phyloP scores from a whole-genome alignment of 2,329 filamentous ascomycete species.

The Fusarium fujikuroi region DNA sequence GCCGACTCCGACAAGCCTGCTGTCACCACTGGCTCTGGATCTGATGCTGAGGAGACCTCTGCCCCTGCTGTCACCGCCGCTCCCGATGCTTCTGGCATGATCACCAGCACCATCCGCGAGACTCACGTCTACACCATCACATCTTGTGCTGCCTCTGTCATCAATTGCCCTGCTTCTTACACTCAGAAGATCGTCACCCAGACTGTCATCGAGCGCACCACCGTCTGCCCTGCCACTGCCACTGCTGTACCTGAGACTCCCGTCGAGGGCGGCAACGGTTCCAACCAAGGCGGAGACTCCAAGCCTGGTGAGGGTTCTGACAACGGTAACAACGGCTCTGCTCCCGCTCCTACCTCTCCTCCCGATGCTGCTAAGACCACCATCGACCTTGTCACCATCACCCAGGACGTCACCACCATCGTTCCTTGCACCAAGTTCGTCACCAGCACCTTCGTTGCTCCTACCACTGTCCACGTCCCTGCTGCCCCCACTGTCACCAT shows the following conservation, averaged over 20 bases:
- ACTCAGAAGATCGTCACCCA: slow-evolving; percentile 47
- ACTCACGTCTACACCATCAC: slow-evolving; percentile 49
- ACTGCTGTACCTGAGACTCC: slow-evolving; percentile 14
- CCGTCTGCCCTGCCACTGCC: slow-evolving; percentile 39
- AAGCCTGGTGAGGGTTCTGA: not conserved
- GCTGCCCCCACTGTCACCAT: slow-evolving; percentile 32
- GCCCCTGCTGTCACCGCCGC: slow-evolving; percentile 14
- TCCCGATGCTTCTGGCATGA: slow-evolving; percentile 26
- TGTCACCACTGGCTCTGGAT: slow-evolving; percentile 2
- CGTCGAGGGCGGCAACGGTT: not conserved
- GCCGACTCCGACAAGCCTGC: not conserved
- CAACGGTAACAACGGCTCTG: not conserved
- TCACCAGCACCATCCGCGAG: slow-evolving; percentile 38
- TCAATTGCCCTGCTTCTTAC: slow-evolving; percentile 54
- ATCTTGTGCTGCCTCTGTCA: slow-evolving; percentile 50
- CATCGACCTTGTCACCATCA: slow-evolving; percentile 35
- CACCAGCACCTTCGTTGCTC: slow-evolving; percentile 39
- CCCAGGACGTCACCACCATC: slow-evolving; percentile 40
- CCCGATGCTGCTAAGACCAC: slow-evolving; percentile 15
- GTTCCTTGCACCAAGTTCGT: slow-evolving; percentile 40
- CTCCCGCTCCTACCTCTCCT: slow-evolving; percentile 19
- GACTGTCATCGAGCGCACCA: slow-evolving; percentile 33
- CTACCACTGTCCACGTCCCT: slow-evolving; percentile 20
- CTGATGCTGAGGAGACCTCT: slow-evolving; percentile 18
- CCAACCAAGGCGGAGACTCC: not conserved